Percentiles rank a stretch among this genome's conserved stretches.
Conservation (phyloP, 305 asterid species). For the Fraxinus albicans region DNA sequence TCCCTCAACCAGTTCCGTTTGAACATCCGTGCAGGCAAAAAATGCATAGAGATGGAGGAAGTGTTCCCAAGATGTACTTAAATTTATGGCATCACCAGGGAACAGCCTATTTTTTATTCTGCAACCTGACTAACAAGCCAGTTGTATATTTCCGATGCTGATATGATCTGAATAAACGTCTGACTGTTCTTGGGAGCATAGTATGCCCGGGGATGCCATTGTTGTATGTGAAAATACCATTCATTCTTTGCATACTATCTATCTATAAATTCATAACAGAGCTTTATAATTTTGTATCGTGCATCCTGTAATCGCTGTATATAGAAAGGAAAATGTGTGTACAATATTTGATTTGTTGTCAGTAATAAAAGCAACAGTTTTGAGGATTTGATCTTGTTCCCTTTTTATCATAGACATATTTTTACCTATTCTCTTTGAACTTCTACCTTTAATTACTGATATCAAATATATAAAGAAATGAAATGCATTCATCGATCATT, state of each 20-base stretch:
- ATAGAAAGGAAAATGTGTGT: conserved; percentile 7
- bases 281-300: not conserved
- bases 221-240: conserved; percentile 7
- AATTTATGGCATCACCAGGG: conserved; percentile 2
- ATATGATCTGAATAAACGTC: not conserved
- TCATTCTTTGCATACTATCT: conserved; percentile 10
- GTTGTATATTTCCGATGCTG: not conserved
- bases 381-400: not conserved
- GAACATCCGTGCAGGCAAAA: conserved; percentile 31
- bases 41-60: conserved; percentile 4
- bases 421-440: not conserved
- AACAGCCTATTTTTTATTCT: not conserved
- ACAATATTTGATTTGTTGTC: not conserved
- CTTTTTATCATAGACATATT: not conserved
- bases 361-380: not conserved
- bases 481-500: not conserved
- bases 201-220: conserved; percentile 11
- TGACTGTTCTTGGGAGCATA: conserved; percentile 1
- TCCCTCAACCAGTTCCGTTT: conserved; percentile 7
- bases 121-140: conserved; percentile 8
- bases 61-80: not conserved
- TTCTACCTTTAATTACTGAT: not conserved
- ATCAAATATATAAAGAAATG: not conserved
- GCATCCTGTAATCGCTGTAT: not conserved
- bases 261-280: not conserved